Evolutionary conservation across 495 filamentous ascomycete genomes (phyloP), one percentile per base, ranked within the genome.

Genomic region (Penicillium parvum): DNA sequence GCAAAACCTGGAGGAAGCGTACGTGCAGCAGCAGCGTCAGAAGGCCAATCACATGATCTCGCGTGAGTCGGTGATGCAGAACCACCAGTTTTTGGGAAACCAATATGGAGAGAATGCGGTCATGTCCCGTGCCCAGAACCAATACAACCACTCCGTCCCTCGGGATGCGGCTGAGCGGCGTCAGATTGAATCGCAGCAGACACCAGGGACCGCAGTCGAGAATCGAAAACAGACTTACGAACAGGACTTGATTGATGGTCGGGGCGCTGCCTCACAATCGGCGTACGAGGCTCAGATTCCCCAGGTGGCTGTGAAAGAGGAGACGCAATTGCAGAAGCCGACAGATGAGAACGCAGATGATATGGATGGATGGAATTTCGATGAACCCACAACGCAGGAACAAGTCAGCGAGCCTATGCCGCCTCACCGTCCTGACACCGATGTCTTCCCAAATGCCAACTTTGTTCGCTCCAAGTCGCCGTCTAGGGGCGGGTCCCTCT

Each of bases 341-440:
- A 32, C 43, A 2, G 58, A 79, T 17, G 71, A 75, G n/a, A 36
- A 38, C 36, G 48, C 57, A 0, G 63, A 70, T 15, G 85, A 92
- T 46, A 59, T 74, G 4, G 90, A 95, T 62, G 84, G 76, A 8
- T 98, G 92, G 92, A 88, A 92, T 59, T 98, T 98, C 56, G 86
- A 88, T 45, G 91, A 97, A 40, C 71, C 69, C 3, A 32, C 47
- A 3, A 63, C 63, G 9, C 57, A 63, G 14, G 66, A 61, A 43
- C 39, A 61, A 1, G 65, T 80, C 18, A 57, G 72, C 32, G 76
- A 72, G 48, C 62, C 61, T 45, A 77, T 73, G 30, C 78, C 71
- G 44, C 71, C 74, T 14, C 75, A 81, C 42, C 68, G 89, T 35
- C 87, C 86, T 2, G 90, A 96, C 55, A 87, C 82, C 1, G 88